Conservation (phyloP, 2,329 filamentous ascomycete genomes). For the Aspergillus fischeri region DNA sequence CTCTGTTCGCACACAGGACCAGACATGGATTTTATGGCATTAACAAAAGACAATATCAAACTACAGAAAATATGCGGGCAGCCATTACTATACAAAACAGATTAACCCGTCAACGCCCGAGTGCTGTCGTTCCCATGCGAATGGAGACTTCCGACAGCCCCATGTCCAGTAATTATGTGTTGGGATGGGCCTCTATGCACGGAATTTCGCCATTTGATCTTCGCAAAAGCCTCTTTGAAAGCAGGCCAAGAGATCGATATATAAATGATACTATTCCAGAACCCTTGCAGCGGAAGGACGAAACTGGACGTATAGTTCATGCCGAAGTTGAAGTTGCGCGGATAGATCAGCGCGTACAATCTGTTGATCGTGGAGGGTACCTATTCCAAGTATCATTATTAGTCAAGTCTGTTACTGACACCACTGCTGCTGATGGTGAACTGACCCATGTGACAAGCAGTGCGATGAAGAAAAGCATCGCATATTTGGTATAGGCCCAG, state of each 20-base stretch:
- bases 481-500: slow-evolving; percentile 38
- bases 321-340: slow-evolving; percentile 49
- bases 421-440: background rate
- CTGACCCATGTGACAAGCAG: slow-evolving; percentile 41
- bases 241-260: slow-evolving; percentile 64
- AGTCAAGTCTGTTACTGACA: background rate
- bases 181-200: background rate
- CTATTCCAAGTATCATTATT: slow-evolving; percentile 12
- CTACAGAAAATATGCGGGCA: background rate
- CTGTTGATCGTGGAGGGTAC: slow-evolving; percentile 73
- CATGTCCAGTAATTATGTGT: background rate
- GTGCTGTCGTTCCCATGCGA: slow-evolving; percentile 10
- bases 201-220: slow-evolving; percentile 14
- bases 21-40: background rate
- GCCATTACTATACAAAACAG: background rate
- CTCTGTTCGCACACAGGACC: background rate
- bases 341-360: slow-evolving; percentile 63
- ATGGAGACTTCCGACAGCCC: background rate
- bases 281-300: slow-evolving; percentile 75
- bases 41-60: background rate
- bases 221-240: slow-evolving; percentile 41
- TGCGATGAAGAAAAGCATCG: slow-evolving; percentile 39
- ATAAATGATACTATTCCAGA: slow-evolving; percentile 82
- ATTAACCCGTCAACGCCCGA: slow-evolving; percentile 9
- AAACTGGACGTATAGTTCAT: slow-evolving; percentile 68